phyloP scores from a whole-genome alignment of 805 yeast genomes.

The Ogataea minuta region DNA sequence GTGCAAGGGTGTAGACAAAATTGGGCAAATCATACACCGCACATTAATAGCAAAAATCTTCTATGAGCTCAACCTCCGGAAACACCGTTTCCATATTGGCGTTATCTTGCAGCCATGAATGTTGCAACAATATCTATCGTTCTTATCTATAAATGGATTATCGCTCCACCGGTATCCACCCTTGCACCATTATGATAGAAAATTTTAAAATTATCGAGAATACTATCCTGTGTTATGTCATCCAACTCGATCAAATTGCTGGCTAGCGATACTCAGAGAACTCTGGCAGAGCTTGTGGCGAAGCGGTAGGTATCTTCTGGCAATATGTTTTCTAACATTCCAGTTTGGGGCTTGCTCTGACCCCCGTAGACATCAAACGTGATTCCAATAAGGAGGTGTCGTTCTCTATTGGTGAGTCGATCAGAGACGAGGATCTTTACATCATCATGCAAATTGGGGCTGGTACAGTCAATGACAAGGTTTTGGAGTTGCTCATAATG shows the following conservation, averaged over 20 bases:
- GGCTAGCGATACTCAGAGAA: slow-evolving; percentile 67
- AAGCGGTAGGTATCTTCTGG: slow-evolving; percentile 27
- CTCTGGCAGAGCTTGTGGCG: slow-evolving; percentile 68
- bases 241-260: slow-evolving; percentile 67
- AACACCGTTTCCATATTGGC: no score
- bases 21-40: no score
- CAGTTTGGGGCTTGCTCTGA: slow-evolving; percentile 56
- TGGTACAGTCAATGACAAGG: slow-evolving; percentile 72
- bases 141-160: background rate
- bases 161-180: slow-evolving; percentile 9
- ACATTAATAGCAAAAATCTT: no score
- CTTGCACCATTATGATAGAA: slow-evolving; percentile 8
- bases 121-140: no score
- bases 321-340: background rate
- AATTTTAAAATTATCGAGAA: slow-evolving; percentile 4
- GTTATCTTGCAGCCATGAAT: no score
- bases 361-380: slow-evolving; percentile 62
- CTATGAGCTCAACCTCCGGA: no score
- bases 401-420: slow-evolving; percentile 75
- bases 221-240: slow-evolving; percentile 46
- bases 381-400: slow-evolving; percentile 74
- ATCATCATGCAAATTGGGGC: slow-evolving; percentile 79
- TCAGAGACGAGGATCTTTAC: slow-evolving; percentile 81
- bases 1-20: no score
- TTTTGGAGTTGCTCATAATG: slow-evolving; percentile 72